Base-by-base conservation (phyloP, 768 basidiomycete genomes). In the Filobasidium floriforme region DNA sequence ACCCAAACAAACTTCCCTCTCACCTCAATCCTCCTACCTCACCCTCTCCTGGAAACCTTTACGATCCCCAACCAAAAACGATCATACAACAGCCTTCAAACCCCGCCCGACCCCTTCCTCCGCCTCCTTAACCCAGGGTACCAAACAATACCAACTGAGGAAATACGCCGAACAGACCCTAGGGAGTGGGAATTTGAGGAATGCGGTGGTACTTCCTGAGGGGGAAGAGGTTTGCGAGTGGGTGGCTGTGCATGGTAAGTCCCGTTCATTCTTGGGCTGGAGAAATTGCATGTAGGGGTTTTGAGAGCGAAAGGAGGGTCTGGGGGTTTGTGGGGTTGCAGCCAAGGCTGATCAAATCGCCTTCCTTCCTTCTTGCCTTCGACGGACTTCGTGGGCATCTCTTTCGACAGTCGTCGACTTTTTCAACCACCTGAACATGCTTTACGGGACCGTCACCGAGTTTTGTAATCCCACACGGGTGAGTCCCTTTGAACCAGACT, bases 351-450 rank as follows among this genome's bases (percentile, higher is more conserved):
- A n/a, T n/a, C n/a, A n/a, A n/a, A n/a, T n/a, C 59, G 37, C 10
- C 26, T 63, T 69, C 49, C 28, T n/a, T 2, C 43, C 41, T n/a
- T n/a, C n/a, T n/a, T n/a, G n/a, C n/a, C n/a, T n/a, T n/a, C n/a
- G n/a, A n/a, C n/a, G n/a, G n/a, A n/a, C n/a, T n/a, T n/a, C n/a
- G n/a, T n/a, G n/a, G n/a, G n/a, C n/a, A n/a, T n/a, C n/a, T n/a
- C n/a, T n/a, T 59, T 60, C 1, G 6, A 19, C 72, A 99, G 96
- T 92, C 37, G 94, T 98, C 67, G 96, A 99, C 79, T 99, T 99
- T 81, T 99, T 98, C 84, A 99, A 98, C 76, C 96, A 99, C 76
- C 80, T 99, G 70, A 99, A 99, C 78, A 99, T 99, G 96, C 82
- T 99, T 22, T 99, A 98, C 74, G 96, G 94, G 12, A 96, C 92